phyloP scores from a whole-genome alignment of 2,329 filamentous ascomycete genomes.

The Teratosphaeria pseudoeucalypti region DNA sequence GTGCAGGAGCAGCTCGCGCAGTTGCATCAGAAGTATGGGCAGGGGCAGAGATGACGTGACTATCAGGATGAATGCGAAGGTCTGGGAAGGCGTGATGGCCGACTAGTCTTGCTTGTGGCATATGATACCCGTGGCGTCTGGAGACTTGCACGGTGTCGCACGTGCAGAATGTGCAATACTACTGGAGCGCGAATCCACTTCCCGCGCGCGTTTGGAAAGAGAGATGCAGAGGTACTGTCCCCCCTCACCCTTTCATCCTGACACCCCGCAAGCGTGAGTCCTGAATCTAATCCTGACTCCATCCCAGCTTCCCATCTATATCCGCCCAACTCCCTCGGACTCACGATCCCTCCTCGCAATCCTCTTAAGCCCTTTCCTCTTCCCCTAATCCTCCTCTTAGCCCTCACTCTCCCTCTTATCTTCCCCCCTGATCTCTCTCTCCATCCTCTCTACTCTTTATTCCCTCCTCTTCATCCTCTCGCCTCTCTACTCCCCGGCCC shows the following conservation, averaged over 20 bases:
- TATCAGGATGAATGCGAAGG: not conserved
- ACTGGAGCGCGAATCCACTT: too few relatives aligned
- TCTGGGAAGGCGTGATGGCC: not conserved
- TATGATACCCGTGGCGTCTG: not conserved
- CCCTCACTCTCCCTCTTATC: too few relatives aligned
- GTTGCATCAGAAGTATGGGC: slow-evolving; percentile 19
- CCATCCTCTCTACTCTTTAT: not conserved
- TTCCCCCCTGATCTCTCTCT: not conserved
- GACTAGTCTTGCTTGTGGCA: not conserved
- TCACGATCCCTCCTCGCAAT: too few relatives aligned
- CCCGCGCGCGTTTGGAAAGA: not conserved
- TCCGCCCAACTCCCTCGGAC: not conserved
- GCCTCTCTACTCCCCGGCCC: not conserved
- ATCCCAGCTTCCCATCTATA: not conserved
- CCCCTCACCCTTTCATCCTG: not conserved
- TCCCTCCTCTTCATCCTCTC: not conserved
- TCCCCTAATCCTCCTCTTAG: too few relatives aligned
- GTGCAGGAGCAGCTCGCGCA: slow-evolving; percentile 27
- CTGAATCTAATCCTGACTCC: not conserved
- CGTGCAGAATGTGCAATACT: not conserved
- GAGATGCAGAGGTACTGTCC: not conserved
- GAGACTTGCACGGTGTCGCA: not conserved
- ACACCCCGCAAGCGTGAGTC: not conserved
- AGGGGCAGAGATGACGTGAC: not conserved
- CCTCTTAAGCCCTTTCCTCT: too few relatives aligned